Percentiles rank a stretch among this genome's conserved stretches.
Conservation (phyloP, 2,329 filamentous ascomycete genomes). For the Epichloe gansuensis region DNA sequence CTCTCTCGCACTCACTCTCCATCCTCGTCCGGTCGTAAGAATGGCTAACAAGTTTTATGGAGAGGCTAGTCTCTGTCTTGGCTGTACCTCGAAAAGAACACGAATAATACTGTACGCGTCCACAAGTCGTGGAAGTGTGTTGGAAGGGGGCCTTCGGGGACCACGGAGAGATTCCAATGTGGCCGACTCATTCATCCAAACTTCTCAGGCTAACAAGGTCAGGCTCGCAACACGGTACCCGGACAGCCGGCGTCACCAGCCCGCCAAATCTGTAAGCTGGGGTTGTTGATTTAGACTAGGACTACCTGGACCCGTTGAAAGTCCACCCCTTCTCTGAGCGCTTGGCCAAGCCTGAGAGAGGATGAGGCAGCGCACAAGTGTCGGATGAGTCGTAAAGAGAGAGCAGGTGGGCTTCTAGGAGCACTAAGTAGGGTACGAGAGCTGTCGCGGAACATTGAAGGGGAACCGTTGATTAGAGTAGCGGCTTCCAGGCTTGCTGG, state of each 20-base stretch:
- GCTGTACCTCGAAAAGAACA: neutral
- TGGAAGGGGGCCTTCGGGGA: neutral
- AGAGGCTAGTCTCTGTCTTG: neutral
- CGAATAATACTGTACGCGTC: neutral
- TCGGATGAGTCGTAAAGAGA: conserved; percentile 2
- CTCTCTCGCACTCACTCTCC: neutral
- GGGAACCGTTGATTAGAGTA: neutral
- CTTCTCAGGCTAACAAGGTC: conserved; percentile 4
- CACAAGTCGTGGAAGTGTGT: conserved; percentile 2
- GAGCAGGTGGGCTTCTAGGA: neutral
- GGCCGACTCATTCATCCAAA: conserved; percentile 3
- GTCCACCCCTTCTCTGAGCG: neutral
- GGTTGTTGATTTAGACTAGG: conserved; percentile 2
- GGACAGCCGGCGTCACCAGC: conserved; percentile 6
- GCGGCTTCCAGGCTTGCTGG: conserved; percentile 2
- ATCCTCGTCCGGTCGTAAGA: neutral
- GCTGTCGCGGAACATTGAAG: conserved; percentile 1
- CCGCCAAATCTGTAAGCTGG: conserved; percentile 1
- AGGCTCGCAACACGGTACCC: conserved; percentile 6
- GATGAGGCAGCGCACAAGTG: conserved; percentile 6
- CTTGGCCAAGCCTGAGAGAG: conserved; percentile 3
- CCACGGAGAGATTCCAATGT: conserved; percentile 1
- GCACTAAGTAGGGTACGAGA: neutral
- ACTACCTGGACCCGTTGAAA: neutral
- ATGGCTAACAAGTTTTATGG: neutral